Conservation (phyloP, 2,329 filamentous ascomycete species). For the Daldinia sp. region DNA sequence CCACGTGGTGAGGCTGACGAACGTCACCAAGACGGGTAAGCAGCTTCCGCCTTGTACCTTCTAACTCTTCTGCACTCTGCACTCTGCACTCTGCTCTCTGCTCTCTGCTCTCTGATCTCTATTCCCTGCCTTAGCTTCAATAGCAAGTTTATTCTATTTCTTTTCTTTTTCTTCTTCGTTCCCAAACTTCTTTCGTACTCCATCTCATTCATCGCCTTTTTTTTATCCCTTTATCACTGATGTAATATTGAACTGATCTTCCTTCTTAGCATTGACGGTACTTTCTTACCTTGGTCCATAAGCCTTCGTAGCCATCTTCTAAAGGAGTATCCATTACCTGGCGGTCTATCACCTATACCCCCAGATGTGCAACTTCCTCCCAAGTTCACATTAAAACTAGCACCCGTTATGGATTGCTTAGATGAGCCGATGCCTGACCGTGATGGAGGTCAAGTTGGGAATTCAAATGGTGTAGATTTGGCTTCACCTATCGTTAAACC, state of each 20-base stretch:
- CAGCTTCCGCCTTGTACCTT: conserved; percentile 9
- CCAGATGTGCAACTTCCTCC: conserved; percentile 78
- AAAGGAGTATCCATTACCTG: conserved; percentile 72
- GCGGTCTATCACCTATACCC: conserved; percentile 73
- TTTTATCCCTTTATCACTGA: not conserved
- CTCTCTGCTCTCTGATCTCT: too few species aligned
- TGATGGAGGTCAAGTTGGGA: not conserved
- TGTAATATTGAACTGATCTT: conserved; percentile 14
- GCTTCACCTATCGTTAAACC: not conserved
- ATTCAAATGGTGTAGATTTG: not conserved
- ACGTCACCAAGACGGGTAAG: conserved; percentile 83
- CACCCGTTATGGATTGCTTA: conserved; percentile 29
- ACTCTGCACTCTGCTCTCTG: too few species aligned
- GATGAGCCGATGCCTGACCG: conserved; percentile 28
- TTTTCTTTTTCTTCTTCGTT: not conserved
- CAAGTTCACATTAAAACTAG: conserved; percentile 68
- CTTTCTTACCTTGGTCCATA: conserved; percentile 79
- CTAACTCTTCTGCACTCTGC: too few species aligned
- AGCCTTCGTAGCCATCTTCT: conserved; percentile 73
- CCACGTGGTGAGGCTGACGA: conserved; percentile 89
- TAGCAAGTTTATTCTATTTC: not conserved
- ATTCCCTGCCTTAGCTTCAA: not conserved
- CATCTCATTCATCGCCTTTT: not conserved
- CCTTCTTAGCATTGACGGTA: conserved; percentile 74
- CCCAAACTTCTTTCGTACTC: conserved; percentile 1